Evolutionary conservation across 768 basidiomycete genomes (phyloP).

Genomic region (Leccinum obscurum): DNA sequence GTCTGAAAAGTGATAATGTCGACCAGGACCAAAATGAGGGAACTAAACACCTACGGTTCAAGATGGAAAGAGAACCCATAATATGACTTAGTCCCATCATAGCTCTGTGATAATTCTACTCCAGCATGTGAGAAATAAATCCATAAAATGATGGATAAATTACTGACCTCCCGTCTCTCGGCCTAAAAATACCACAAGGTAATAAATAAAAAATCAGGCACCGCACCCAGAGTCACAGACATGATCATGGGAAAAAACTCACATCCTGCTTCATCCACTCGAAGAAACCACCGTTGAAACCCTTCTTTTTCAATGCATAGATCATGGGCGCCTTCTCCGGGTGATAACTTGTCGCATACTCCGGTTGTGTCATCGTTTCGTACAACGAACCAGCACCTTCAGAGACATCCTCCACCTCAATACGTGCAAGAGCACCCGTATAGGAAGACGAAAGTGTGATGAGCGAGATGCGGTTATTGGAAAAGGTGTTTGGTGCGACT

Average conservation of each 20-base stretch:
- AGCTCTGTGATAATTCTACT: slow-evolving; percentile 24
- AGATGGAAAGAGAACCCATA: slow-evolving; percentile 26
- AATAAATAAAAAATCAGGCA: background rate
- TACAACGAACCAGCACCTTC: background rate
- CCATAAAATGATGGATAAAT: background rate
- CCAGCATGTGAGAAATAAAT: slow-evolving; percentile 2
- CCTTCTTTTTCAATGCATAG: slow-evolving; percentile 19
- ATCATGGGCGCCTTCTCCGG: slow-evolving; percentile 19
- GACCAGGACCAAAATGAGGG: background rate
- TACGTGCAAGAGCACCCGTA: background rate
- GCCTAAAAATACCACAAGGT: slow-evolving; percentile 5
- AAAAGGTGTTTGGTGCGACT: slow-evolving; percentile 31
- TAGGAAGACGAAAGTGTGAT: slow-evolving; percentile 17
- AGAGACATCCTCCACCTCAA: background rate
- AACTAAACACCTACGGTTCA: slow-evolving; percentile 19
- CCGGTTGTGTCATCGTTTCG: background rate
- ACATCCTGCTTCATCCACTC: slow-evolving; percentile 27
- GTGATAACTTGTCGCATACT: background rate
- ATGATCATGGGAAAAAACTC: slow-evolving; percentile 2
- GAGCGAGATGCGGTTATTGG: slow-evolving; percentile 37
- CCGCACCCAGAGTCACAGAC: background rate
- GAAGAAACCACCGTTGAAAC: slow-evolving; percentile 20
- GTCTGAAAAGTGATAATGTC: slow-evolving; percentile 9
- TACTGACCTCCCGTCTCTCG: slow-evolving; percentile 17
- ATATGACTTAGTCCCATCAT: slow-evolving; percentile 23